Conservation (phyloP, 345 rosid genomes). For the Turritis glabra region DNA sequence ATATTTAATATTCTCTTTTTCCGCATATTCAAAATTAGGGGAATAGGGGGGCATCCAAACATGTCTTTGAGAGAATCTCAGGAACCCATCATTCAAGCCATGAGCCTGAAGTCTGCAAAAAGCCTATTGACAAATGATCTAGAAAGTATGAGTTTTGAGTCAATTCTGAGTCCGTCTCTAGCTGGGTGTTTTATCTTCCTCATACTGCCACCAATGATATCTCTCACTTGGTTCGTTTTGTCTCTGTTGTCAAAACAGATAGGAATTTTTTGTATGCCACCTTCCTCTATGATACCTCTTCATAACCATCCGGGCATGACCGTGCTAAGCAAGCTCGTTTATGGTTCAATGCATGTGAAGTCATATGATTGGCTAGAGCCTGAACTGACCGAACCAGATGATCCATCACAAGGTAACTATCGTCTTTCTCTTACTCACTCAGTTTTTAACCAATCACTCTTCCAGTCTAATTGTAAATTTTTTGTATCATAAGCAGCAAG, state of each 20-base stretch:
- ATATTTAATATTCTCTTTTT: slow-evolving; percentile 25
- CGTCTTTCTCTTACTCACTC: slow-evolving; percentile 1
- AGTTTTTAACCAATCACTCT: not conserved
- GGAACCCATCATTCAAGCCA: slow-evolving; percentile 33
- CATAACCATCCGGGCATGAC: slow-evolving; percentile 99
- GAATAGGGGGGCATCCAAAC: slow-evolving; percentile 31
- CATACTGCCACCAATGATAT: not conserved
- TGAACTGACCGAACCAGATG: slow-evolving; percentile 45
- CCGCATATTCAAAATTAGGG: slow-evolving; percentile 27
- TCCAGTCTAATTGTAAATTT: not conserved
- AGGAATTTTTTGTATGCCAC: slow-evolving; percentile 93
- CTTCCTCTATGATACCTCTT: slow-evolving; percentile 86
- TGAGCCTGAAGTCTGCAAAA: slow-evolving; percentile 38
- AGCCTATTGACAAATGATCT: slow-evolving; percentile 36
- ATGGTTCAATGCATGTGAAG: slow-evolving; percentile 77
- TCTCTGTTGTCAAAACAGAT: slow-evolving; percentile 55
- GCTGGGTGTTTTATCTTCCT: slow-evolving; percentile 1
- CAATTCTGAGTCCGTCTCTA: slow-evolving; percentile 24
- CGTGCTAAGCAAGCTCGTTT: slow-evolving; percentile 87
- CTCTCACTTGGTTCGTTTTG: slow-evolving; percentile 21
- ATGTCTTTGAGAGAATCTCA: slow-evolving; percentile 36
- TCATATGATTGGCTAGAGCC: slow-evolving; percentile 89
- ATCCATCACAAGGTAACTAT: slow-evolving; percentile 60
- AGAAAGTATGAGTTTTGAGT: slow-evolving; percentile 40
- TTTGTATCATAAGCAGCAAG: slow-evolving; percentile 54